phyloP scores from a whole-genome alignment of 257 asterid species.

The Scutellaria barbata region DNA sequence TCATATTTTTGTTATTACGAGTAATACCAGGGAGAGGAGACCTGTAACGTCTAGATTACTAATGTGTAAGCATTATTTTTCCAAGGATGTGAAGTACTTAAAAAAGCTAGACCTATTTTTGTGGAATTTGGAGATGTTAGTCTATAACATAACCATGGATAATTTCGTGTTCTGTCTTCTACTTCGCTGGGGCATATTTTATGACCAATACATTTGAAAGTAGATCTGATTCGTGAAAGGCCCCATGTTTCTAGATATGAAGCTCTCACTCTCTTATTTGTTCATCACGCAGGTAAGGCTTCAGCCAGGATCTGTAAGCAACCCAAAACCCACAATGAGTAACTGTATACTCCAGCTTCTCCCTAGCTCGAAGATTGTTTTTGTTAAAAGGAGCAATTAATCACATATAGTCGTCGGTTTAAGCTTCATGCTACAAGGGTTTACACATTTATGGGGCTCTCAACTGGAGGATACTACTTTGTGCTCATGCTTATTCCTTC shows the following conservation, averaged over 20 bases:
- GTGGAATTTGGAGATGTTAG: too few relatives aligned
- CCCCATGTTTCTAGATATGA: background rate
- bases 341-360: constrained; percentile 39
- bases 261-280: background rate
- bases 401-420: constrained; percentile 7
- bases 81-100: too few relatives aligned
- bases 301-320: constrained; percentile 40
- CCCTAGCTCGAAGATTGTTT: constrained; percentile 44
- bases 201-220: too few relatives aligned
- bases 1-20: too few relatives aligned
- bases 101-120: too few relatives aligned
- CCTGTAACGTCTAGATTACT: too few relatives aligned
- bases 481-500: constrained; percentile 29
- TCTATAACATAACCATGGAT: too few relatives aligned
- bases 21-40: too few relatives aligned
- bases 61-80: too few relatives aligned
- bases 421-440: constrained; percentile 1
- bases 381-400: constrained; percentile 33
- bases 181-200: background rate
- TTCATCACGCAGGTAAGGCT: constrained; percentile 40
- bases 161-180: background rate
- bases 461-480: constrained; percentile 24
- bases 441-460: constrained; percentile 30
- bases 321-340: constrained; percentile 38
- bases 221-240: too few relatives aligned